These are phyloP conservation scores for Nigrospora oryzae DNA, from an alignment of 2,329 filamentous ascomycete genomes.

Conservation along the genomic window DNA sequence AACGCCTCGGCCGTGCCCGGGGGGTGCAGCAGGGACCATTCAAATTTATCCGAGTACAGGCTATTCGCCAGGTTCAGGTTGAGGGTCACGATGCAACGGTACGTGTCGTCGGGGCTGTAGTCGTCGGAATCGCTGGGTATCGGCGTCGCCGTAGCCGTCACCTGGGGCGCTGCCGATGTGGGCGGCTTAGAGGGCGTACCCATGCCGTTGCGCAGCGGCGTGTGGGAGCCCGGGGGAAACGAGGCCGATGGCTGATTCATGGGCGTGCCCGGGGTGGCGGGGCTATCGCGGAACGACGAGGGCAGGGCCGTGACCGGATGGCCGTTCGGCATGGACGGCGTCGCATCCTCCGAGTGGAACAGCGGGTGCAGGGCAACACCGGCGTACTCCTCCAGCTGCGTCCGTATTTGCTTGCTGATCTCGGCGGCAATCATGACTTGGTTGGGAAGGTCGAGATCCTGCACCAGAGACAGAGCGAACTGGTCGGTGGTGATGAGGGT, in stretches of 20 bases:
- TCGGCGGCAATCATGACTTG: slow-evolving; percentile 61
- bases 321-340: slow-evolving; percentile 14
- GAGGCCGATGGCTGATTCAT: slow-evolving; percentile 17
- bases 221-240: slow-evolving; percentile 41
- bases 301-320: slow-evolving; percentile 7
- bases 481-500: slow-evolving; percentile 89
- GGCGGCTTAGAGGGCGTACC: slow-evolving; percentile 40
- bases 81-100: slow-evolving; percentile 83
- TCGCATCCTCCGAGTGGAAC: slow-evolving; percentile 54
- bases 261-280: slow-evolving; percentile 32
- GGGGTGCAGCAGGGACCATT: slow-evolving; percentile 91
- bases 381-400: slow-evolving; percentile 92
- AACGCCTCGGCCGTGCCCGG: slow-evolving; percentile 89
- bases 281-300: slow-evolving; percentile 23
- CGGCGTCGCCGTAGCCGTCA: slow-evolving; percentile 63
- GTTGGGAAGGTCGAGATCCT: slow-evolving; percentile 86
- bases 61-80: slow-evolving; percentile 88
- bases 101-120: slow-evolving; percentile 86
- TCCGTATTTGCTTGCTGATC: slow-evolving; percentile 89
- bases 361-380: slow-evolving; percentile 88
- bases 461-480: slow-evolving; percentile 83
- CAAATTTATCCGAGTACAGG: slow-evolving; percentile 93
- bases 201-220: slow-evolving; percentile 44
- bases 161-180: slow-evolving; percentile 38
- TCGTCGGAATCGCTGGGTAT: slow-evolving; percentile 60